A percentile compares a stretch with the other conserved stretches of the same genome.
These are phyloP conservation scores for Pseudocercospora fijiensis DNA, from an alignment of 2,329 filamentous ascomycete species.

Conservation along the genomic window DNA sequence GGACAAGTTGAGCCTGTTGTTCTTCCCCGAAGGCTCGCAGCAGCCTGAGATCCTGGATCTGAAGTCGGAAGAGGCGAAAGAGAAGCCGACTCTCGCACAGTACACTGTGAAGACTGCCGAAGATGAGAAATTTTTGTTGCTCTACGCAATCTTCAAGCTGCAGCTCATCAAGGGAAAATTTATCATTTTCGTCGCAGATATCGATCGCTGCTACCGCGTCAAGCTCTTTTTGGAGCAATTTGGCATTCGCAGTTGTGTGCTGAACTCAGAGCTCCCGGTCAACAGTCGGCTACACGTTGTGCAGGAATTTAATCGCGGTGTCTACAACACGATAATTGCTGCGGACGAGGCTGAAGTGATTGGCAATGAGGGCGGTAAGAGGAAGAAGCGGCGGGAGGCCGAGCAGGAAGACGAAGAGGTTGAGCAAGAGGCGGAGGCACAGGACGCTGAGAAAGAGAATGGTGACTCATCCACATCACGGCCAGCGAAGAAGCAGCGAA, in stretches of 20 bases:
- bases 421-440: constrained; percentile 38
- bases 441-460: constrained; percentile 31
- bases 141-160: constrained; percentile 93
- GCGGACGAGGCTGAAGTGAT: constrained; percentile 87
- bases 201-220: constrained; percentile 85
- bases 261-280: constrained; percentile 92
- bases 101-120: constrained; percentile 91
- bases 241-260: constrained; percentile 84
- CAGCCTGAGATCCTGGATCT: constrained; percentile 73
- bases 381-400: constrained; percentile 32
- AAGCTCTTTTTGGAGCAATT: constrained; percentile 98
- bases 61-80: constrained; percentile 66
- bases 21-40: constrained; percentile 59
- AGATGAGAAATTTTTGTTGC: constrained; percentile 92
- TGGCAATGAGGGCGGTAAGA: constrained; percentile 57
- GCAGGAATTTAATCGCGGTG: constrained; percentile 92
- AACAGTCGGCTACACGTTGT: constrained; percentile 93
- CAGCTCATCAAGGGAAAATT: constrained; percentile 92
- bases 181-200: constrained; percentile 79
- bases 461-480: constrained; percentile 32
- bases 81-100: constrained; percentile 69
- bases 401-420: constrained; percentile 27
- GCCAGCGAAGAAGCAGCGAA: constrained; percentile 61
- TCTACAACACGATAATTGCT: constrained; percentile 98
- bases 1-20: constrained; percentile 77